Percentiles rank a stretch among this genome's conserved stretches.
phyloP scores from a whole-genome alignment of 768 basidiomycete species.

The Paxillus rubicundulus region DNA sequence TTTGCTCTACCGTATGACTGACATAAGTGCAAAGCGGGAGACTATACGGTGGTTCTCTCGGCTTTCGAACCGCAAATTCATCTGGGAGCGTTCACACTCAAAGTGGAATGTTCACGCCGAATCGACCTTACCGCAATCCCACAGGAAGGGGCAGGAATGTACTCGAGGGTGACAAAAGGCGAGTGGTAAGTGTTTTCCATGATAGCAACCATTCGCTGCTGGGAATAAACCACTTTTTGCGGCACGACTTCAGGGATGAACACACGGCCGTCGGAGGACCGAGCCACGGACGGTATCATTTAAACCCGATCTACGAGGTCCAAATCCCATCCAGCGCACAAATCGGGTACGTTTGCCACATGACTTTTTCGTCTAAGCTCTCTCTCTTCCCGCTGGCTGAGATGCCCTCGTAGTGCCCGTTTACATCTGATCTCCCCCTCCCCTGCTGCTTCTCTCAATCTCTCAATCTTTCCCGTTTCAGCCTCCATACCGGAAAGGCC shows the following conservation, averaged over 20 bases:
- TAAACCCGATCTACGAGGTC: conserved; percentile 70
- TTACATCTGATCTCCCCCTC: conserved; percentile 54
- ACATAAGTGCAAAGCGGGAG: conserved; percentile 42
- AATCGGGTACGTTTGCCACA: conserved; percentile 47
- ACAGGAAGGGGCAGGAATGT: conserved; percentile 93
- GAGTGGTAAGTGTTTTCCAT: conserved; percentile 54
- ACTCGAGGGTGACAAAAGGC: conserved; percentile 61
- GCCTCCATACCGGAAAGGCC: conserved; percentile 10
- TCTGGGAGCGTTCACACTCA: conserved; percentile 62
- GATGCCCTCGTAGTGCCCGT: conserved; percentile 51
- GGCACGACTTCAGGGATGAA: conserved; percentile 43
- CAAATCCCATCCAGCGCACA: conserved; percentile 49
- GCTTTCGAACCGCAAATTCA: conserved; percentile 71
- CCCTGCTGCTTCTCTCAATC: conserved; percentile 51
- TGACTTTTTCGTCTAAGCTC: neutral
- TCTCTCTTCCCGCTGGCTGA: conserved; percentile 21
- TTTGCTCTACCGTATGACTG: neutral
- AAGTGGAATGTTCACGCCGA: conserved; percentile 57
- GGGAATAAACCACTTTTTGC: no score
- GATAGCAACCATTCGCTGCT: neutral
- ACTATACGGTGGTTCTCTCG: conserved; percentile 83
- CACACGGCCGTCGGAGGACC: conserved; percentile 68
- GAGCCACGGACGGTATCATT: conserved; percentile 56
- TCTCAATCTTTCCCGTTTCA: conserved; percentile 51
- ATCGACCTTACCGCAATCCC: conserved; percentile 67